phyloP scores from a whole-genome alignment of 768 basidiomycete species.

The Suillus ampliporus region DNA sequence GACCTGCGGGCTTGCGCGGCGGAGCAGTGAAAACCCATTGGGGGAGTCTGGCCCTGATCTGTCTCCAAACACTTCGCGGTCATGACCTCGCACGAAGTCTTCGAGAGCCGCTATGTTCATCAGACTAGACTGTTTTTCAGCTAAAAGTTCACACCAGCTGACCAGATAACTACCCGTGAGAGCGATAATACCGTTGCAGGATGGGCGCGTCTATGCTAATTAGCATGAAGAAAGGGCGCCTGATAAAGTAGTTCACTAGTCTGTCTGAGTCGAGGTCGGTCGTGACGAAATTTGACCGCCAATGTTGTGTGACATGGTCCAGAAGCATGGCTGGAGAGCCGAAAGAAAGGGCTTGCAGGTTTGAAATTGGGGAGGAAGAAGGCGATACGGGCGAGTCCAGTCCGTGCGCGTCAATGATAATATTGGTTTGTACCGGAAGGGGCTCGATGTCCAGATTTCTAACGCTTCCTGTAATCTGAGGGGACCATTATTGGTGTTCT shows the following conservation, averaged over 20 bases:
- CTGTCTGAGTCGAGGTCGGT: slow-evolving; percentile 62
- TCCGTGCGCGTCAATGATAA: slow-evolving; percentile 7
- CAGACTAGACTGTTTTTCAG: not conserved
- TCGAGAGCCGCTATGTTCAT: slow-evolving; percentile 46
- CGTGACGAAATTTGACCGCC: slow-evolving; percentile 84
- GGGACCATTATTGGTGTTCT: slow-evolving; percentile 3
- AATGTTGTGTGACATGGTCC: slow-evolving; percentile 77
- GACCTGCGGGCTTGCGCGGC: slow-evolving; percentile 47
- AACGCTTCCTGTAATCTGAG: not conserved
- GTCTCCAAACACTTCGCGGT: slow-evolving; percentile 67
- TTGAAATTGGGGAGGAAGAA: slow-evolving; percentile 26
- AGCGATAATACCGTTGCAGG: slow-evolving; percentile 66
- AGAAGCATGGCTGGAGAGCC: slow-evolving; percentile 60
- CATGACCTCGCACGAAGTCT: slow-evolving; percentile 77
- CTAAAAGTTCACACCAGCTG: not conserved
- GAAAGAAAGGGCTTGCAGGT: slow-evolving; percentile 40
- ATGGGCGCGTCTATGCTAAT: slow-evolving; percentile 85
- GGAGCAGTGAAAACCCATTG: slow-evolving; percentile 15
- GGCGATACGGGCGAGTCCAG: slow-evolving; percentile 25
- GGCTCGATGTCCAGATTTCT: not conserved
- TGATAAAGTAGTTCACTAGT: slow-evolving; percentile 72
- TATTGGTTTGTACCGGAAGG: slow-evolving; percentile 7
- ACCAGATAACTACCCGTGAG: slow-evolving; percentile 44
- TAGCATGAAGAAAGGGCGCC: slow-evolving; percentile 90
- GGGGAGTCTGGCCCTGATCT: slow-evolving; percentile 24